A percentile compares a stretch with the other conserved stretches of the same genome.
phyloP scores from a whole-genome alignment of 805 yeast species.

The Saccharomycopsis microspora region DNA sequence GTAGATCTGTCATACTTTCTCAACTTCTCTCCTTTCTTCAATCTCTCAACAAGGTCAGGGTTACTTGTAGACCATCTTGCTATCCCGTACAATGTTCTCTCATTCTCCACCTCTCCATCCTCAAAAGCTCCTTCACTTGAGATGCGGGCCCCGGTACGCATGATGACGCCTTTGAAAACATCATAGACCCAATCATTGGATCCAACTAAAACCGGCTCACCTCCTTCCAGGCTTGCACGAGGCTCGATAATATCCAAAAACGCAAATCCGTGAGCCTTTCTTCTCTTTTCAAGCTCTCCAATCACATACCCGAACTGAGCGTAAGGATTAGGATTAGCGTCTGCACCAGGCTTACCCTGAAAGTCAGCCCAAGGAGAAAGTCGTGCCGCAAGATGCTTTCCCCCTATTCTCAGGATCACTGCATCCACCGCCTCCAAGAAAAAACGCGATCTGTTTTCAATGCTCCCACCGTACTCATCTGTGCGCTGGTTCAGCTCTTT shows the following conservation, averaged over 20 bases:
- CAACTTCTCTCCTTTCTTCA: conserved; percentile 27
- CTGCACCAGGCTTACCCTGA: conserved; percentile 27
- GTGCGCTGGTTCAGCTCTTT: conserved; percentile 37
- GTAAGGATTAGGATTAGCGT: neutral
- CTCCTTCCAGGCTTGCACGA: neutral
- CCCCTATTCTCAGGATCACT: conserved; percentile 41
- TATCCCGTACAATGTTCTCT: conserved; percentile 27
- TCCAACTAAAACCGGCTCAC: neutral
- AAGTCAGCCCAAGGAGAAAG: conserved; percentile 33
- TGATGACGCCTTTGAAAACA: neutral
- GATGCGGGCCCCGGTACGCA: neutral
- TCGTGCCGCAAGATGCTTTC: conserved; percentile 31
- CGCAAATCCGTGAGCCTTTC: neutral
- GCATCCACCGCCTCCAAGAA: conserved; percentile 35
- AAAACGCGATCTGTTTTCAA: conserved; percentile 46
- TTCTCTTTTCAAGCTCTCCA: neutral
- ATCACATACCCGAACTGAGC: neutral
- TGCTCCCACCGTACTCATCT: conserved; percentile 53
- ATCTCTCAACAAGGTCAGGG: conserved; percentile 31
- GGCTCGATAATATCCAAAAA: neutral
- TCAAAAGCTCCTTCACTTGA: neutral
- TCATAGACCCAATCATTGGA: neutral
- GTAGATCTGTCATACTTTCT: conserved; percentile 24
- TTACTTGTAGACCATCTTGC: conserved; percentile 21
- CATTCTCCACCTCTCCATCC: conserved; percentile 19